Evolutionary conservation across 2,329 filamentous ascomycete species (phyloP), one percentile per base, ranked within the genome.

Genomic region (Tolypocladium ovalisporum): DNA sequence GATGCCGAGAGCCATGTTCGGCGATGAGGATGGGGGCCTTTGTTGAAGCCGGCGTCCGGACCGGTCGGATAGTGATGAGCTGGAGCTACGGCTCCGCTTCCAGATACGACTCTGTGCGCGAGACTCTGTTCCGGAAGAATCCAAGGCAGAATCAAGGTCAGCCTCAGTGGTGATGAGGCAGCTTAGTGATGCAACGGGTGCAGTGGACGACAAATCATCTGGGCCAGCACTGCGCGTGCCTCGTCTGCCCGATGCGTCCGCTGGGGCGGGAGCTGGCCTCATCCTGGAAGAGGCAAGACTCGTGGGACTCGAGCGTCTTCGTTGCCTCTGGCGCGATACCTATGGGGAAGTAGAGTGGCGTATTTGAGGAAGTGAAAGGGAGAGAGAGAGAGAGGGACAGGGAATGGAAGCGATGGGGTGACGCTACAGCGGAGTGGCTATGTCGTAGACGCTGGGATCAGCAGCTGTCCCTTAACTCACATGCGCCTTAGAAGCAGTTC

Each of bases 101-200:
- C 60, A 62, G 49, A 54, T 47, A 44, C 65, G 62, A 49, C 57
- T 56, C 52, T 60, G 65, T 15, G 54, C 7, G 34, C 10, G 54
- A 49, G 22, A 19, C 13, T 44, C 39, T n/a, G 34, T 47, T 61
- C 64, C 39, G 37, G 32, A 19, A 22, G 29, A 27, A 54, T 64
- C 62, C 56, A 60, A 63, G 39, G 58, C 57, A 39, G 59, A 57
- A 49, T 70, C 65, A 19, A 74, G 64, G 29, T 67, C 62, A 35
- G 66, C 64, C 54, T 74, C 71, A 15, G 66, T 71, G 15, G 71
- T 66, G 56, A 74, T 66, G 61, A 71, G 70, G 61, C 69, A 74
- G n/a, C 67, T 61, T 29, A 71, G 63, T 47, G 68, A 61, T 13
- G 65, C 61, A 36, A 62, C 52, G 39, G 66, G 56, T 42, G 59